A percentile compares a stretch with the other conserved stretches of the same genome.
These are phyloP conservation scores for Fonsecaea monophora DNA, from an alignment of 2,329 filamentous ascomycete species.

Conservation along the genomic window DNA sequence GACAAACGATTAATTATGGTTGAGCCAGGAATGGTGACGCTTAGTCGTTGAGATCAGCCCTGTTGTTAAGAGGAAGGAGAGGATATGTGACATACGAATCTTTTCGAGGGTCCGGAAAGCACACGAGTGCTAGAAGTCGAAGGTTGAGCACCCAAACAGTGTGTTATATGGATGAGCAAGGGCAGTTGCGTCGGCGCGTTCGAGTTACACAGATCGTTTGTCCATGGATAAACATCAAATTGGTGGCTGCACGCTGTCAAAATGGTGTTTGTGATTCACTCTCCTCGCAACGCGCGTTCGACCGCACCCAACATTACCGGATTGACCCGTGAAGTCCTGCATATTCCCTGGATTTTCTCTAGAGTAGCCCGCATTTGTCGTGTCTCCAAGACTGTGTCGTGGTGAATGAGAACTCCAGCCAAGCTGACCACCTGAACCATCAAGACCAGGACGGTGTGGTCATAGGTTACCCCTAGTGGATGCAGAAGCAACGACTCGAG, in stretches of 20 bases:
- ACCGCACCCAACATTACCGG: conserved; percentile 36
- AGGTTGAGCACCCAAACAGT: background rate
- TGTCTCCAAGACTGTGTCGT: conserved; percentile 19
- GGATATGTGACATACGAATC: background rate
- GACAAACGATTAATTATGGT: conserved; percentile 1
- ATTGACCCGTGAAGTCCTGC: conserved; percentile 31
- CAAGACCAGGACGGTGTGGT: conserved; percentile 67
- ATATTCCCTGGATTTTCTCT: conserved; percentile 40
- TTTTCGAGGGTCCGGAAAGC: background rate
- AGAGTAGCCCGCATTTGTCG: conserved; percentile 37
- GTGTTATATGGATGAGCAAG: background rate
- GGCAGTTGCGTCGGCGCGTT: background rate
- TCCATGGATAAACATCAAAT: background rate
- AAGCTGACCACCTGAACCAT: conserved; percentile 50
- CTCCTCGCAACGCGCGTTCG: conserved; percentile 38
- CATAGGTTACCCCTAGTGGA: conserved; percentile 72
- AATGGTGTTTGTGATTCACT: conserved; percentile 35
- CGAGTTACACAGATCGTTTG: background rate
- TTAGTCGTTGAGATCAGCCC: background rate
- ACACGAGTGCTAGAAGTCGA: background rate
- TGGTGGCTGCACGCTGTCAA: background rate
- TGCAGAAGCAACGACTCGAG: conserved; percentile 9
- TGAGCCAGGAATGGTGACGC: background rate
- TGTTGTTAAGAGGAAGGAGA: background rate
- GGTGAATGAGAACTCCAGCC: conserved; percentile 45